These are phyloP conservation scores for Pyracantha coccinea DNA, from an alignment of 331 rosid species.

Conservation along the genomic window DNA sequence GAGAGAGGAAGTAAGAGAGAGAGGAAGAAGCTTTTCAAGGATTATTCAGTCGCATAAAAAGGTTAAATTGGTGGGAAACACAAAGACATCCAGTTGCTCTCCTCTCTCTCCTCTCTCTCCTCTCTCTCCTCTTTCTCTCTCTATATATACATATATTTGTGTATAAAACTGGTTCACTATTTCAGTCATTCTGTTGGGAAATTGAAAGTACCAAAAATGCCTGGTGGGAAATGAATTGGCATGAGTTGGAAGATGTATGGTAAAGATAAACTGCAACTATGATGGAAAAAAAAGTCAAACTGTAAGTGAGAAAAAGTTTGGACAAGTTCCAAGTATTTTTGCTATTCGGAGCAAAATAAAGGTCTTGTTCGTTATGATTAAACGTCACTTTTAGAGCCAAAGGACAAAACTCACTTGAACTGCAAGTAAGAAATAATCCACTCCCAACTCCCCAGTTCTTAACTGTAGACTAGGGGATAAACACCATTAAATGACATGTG, in stretches of 20 bases:
- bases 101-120: neutral
- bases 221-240: neutral
- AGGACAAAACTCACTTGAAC: slow-evolving; percentile 29
- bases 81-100: slow-evolving; percentile 16
- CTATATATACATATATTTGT: no score
- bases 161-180: neutral
- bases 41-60: slow-evolving; percentile 49
- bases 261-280: neutral
- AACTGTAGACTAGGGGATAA: neutral
- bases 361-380: slow-evolving; percentile 29
- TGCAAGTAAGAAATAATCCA: slow-evolving; percentile 7
- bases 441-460: neutral
- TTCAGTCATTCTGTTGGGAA: neutral
- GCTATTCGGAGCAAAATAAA: slow-evolving; percentile 24
- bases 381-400: slow-evolving; percentile 16
- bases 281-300: neutral
- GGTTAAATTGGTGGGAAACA: slow-evolving; percentile 65
- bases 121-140: neutral
- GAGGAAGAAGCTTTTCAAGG: slow-evolving; percentile 10
- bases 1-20: neutral
- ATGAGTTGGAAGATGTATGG: slow-evolving; percentile 19
- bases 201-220: slow-evolving; percentile 13
- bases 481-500: neutral
- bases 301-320: slow-evolving; percentile 20
- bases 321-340: slow-evolving; percentile 15